Evolutionary conservation across 1,284 basidiomycete species (phyloP).

Genomic region (Tylopilus orsonianus): DNA sequence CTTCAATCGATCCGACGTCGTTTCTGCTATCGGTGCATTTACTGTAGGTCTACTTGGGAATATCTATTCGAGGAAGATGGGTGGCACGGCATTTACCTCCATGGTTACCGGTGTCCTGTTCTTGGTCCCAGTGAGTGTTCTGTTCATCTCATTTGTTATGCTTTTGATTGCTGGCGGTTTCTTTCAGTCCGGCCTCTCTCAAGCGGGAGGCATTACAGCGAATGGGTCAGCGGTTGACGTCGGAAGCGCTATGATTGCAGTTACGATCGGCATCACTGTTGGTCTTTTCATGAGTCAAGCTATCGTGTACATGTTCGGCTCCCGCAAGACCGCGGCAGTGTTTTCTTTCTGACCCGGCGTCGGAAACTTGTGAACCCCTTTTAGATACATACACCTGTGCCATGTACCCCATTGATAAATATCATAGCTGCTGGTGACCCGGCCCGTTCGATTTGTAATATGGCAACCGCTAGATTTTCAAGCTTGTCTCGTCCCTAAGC

Average conservation of each 20-base stretch:
- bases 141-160: neutral
- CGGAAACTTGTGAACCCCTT: neutral
- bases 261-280: constrained; percentile 88
- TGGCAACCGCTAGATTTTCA: neutral
- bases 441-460: constrained; percentile 3
- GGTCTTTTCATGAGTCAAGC: constrained; percentile 89
- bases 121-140: constrained; percentile 68
- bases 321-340: constrained; percentile 77
- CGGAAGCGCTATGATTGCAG: constrained; percentile 82
- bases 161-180: constrained; percentile 5
- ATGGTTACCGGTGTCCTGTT: constrained; percentile 89
- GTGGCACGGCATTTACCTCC: constrained; percentile 87
- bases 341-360: constrained; percentile 65
- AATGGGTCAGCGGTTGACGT: constrained; percentile 73
- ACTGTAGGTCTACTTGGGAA: constrained; percentile 83
- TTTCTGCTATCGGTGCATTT: constrained; percentile 85
- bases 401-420: neutral
- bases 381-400: constrained; percentile 4
- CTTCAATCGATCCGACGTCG: constrained; percentile 82
- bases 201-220: constrained; percentile 77
- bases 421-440: constrained; percentile 9
- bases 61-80: constrained; percentile 79
- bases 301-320: constrained; percentile 83
- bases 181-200: constrained; percentile 77
- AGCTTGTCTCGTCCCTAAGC: neutral